phyloP scores from a whole-genome alignment of 148 eudicot species.

The Talinum fruticosum region DNA sequence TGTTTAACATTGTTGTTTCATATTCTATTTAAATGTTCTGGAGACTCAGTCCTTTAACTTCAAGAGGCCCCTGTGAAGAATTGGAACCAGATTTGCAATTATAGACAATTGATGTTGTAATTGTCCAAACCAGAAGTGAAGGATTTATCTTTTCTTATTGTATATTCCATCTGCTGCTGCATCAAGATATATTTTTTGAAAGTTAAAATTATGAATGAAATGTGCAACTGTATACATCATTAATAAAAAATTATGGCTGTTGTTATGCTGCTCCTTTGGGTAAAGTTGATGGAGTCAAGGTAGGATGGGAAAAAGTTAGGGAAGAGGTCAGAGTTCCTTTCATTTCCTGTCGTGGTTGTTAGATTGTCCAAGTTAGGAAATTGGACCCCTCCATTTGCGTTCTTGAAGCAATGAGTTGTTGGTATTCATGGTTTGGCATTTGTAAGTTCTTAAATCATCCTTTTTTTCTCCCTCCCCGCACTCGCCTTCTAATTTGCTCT shows the following conservation, averaged over 20 bases:
- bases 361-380: background rate
- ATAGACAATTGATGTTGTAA: background rate
- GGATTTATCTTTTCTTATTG: background rate
- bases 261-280: background rate
- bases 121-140: background rate
- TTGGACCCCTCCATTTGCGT: background rate
- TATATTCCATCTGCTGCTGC: background rate
- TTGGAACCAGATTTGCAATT: conserved; percentile 5
- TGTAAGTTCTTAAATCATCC: background rate
- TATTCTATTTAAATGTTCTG: background rate
- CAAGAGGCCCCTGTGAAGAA: background rate
- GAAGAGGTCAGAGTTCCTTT: background rate
- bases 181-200: too few species aligned
- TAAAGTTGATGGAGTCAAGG: too few species aligned
- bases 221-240: background rate
- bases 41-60: background rate
- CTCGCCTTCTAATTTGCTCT: background rate
- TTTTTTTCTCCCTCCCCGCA: too few species aligned
- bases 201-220: too few species aligned
- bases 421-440: background rate
- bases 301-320: background rate
- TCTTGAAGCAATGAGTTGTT: background rate
- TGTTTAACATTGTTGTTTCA: too few species aligned
- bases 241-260: background rate
- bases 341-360: background rate